Conservation (phyloP, 192 early-diverging fungal genomes). For the Podochytrium sp. region DNA sequence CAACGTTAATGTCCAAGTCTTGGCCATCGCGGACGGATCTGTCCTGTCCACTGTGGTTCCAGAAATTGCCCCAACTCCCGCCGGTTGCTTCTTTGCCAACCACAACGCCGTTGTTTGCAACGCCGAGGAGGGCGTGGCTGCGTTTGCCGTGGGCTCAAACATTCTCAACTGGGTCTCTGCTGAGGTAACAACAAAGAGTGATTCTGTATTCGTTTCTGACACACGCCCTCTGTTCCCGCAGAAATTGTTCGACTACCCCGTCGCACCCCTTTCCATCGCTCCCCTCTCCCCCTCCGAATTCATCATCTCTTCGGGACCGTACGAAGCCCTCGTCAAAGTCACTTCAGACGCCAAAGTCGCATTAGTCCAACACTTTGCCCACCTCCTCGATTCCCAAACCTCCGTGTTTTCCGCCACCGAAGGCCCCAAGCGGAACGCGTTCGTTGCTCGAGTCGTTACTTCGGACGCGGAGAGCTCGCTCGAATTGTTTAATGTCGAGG, state of each 20-base stretch:
- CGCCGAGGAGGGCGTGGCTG: background rate
- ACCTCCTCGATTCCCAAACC: background rate
- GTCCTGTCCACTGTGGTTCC: background rate
- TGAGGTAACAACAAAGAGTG: background rate
- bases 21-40: background rate
- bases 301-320: background rate
- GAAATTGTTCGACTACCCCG: background rate
- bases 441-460: slow-evolving; percentile 7
- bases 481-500: background rate
- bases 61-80: too few species aligned
- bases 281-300: background rate
- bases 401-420: slow-evolving; percentile 31
- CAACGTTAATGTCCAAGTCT: background rate
- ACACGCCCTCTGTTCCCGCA: too few species aligned
- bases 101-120: background rate
- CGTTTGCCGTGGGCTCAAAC: background rate
- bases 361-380: background rate
- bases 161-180: background rate
- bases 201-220: background rate
- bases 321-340: background rate
- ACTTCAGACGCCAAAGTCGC: background rate
- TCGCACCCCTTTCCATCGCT: background rate
- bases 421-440: slow-evolving; percentile 18
- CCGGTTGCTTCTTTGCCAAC: background rate
- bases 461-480: background rate